Conservation (phyloP, 2,329 filamentous ascomycete species). For the Byssoonygena ceratinophila region DNA sequence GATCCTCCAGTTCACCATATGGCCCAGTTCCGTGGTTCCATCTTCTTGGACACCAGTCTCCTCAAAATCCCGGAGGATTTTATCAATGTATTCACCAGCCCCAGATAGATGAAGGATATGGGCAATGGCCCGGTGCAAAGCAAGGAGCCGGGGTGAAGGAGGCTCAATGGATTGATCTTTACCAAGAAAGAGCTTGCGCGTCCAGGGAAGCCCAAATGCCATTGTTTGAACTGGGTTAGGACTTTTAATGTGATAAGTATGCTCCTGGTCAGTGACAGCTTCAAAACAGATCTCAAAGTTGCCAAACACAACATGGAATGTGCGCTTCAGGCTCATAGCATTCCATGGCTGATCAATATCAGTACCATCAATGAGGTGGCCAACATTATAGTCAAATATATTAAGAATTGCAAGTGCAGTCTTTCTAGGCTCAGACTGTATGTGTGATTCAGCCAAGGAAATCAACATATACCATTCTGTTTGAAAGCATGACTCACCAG, state of each 20-base stretch:
- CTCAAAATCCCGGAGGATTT: constrained; percentile 20
- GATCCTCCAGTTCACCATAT: not conserved
- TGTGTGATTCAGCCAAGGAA: not conserved
- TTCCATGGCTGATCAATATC: constrained; percentile 24
- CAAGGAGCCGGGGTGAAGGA: not conserved
- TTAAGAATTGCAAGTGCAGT: constrained; percentile 32
- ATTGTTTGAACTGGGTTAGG: constrained; percentile 14
- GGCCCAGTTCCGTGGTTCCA: constrained; percentile 12
- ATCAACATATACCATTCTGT: not conserved
- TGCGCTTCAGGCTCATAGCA: constrained; percentile 7
- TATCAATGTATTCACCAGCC: constrained; percentile 27
- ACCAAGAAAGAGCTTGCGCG: constrained; percentile 23
- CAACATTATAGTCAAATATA: constrained; percentile 33
- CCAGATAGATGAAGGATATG: constrained; percentile 16
- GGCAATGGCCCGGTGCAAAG: constrained; percentile 9
- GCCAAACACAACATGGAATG: constrained; percentile 2
- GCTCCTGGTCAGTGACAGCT: constrained; percentile 17
- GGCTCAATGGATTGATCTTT: constrained; percentile 22
- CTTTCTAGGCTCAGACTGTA: constrained; percentile 22
- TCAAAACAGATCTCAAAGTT: constrained; percentile 25
- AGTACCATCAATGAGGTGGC: constrained; percentile 29
- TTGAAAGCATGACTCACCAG: not conserved
- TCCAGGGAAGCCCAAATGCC: constrained; percentile 17
- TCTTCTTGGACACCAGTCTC: constrained; percentile 1
- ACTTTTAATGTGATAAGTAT: constrained; percentile 21